These are phyloP conservation scores for Plectranthus barbatus DNA, from an alignment of 257 asterid genomes.

Conservation along the genomic window DNA sequence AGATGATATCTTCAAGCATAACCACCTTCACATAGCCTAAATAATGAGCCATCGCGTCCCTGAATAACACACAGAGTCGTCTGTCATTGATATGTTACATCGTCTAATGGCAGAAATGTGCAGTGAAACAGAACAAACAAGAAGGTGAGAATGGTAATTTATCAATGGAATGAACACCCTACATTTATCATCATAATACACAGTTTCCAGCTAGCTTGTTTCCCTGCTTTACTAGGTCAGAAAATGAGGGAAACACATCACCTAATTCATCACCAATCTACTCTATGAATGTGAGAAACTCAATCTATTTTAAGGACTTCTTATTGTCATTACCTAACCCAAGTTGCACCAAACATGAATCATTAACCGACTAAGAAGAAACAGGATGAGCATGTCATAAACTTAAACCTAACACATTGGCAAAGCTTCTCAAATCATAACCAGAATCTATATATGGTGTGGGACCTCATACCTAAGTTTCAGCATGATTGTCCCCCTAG, in stretches of 20 bases:
- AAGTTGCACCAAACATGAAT: too few species aligned
- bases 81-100: neutral
- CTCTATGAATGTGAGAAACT: neutral
- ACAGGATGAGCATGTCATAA: neutral
- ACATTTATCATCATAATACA: neutral
- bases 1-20: neutral
- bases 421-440: neutral
- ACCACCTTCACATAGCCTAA: neutral
- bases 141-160: neutral
- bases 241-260: neutral
- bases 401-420: neutral
- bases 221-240: neutral
- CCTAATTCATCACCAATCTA: too few species aligned
- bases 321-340: too few species aligned
- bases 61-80: slow-evolving; percentile 1
- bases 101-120: neutral
- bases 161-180: neutral
- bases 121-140: neutral
- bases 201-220: neutral
- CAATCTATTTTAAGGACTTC: neutral
- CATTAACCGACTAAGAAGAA: neutral
- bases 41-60: neutral
- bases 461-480: neutral
- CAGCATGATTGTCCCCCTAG: neutral
- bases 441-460: neutral